phyloP scores from a whole-genome alignment of 2,329 filamentous ascomycete genomes.

The Chaetomium strumarium region DNA sequence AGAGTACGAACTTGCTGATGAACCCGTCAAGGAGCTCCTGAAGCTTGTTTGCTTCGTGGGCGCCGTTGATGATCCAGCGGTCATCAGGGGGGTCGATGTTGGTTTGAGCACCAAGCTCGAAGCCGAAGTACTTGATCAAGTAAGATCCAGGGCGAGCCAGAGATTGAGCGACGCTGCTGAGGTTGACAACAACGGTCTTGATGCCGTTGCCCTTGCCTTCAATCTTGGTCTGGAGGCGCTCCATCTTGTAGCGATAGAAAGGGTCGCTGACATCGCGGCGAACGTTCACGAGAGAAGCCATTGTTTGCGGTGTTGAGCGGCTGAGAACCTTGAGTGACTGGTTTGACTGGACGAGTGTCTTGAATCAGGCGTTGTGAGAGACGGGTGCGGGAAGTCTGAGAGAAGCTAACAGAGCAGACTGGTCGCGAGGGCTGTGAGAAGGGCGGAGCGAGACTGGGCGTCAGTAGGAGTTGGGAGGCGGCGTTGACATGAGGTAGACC shows the following conservation, averaged over 20 bases:
- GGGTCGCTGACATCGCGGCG: constrained; percentile 95
- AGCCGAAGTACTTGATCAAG: constrained; percentile 99
- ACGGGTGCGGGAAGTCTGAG: neutral
- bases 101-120: constrained; percentile 97
- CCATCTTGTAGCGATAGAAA: constrained; percentile 99
- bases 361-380: neutral
- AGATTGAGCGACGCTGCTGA: constrained; percentile 87
- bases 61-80: constrained; percentile 99
- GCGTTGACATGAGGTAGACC: constrained; percentile 52
- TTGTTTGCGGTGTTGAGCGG: constrained; percentile 56
- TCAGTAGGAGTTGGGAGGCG: constrained; percentile 50
- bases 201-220: constrained; percentile 99
- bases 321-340: neutral
- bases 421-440: constrained; percentile 26
- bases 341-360: constrained; percentile 1
- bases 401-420: constrained; percentile 21
- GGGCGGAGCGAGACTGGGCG: constrained; percentile 40
- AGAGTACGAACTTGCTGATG: constrained; percentile 97
- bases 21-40: constrained; percentile 98
- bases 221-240: constrained; percentile 96
- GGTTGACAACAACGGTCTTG: constrained; percentile 96
- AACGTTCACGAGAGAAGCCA: constrained; percentile 92
- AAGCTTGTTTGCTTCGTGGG: constrained; percentile 89
- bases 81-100: constrained; percentile 96
- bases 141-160: constrained; percentile 89